A percentile compares a stretch with the other conserved stretches of the same genome.
phyloP scores from a whole-genome alignment of 2,329 filamentous ascomycete genomes.

The Talaromyces sp. region DNA sequence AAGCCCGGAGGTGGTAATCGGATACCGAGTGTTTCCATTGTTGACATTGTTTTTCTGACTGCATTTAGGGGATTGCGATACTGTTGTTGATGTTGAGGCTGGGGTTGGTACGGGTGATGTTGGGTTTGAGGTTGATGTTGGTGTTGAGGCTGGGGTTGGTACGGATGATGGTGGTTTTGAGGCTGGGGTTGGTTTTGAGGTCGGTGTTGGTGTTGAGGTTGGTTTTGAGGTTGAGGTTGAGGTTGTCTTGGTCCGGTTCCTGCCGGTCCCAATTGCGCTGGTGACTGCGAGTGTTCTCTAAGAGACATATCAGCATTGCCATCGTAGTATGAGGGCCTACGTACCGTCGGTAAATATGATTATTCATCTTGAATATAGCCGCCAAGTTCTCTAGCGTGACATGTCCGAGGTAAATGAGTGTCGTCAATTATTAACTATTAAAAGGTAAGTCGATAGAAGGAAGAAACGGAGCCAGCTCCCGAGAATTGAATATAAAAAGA shows the following conservation, averaged over 20 bases:
- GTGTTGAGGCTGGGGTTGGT: background rate
- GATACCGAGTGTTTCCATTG: slow-evolving; percentile 18
- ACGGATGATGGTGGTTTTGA: background rate
- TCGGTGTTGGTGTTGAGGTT: background rate
- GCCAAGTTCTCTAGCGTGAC: background rate
- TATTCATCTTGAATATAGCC: background rate
- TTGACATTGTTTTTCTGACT: slow-evolving; percentile 26
- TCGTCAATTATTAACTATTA: background rate
- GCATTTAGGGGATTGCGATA: slow-evolving; percentile 27
- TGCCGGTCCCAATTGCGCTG: background rate
- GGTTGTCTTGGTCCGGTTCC: background rate
- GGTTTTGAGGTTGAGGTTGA: background rate
- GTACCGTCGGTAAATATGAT: background rate
- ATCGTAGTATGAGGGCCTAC: background rate
- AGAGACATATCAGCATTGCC: background rate
- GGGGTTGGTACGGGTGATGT: background rate
- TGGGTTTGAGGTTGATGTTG: background rate
- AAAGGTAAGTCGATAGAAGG: background rate
- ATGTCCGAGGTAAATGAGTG: background rate
- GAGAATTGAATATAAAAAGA: background rate
- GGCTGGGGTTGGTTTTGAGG: background rate
- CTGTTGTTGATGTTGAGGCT: background rate
- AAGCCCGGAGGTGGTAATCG: slow-evolving; percentile 15
- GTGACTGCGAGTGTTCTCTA: background rate
- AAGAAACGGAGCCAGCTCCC: background rate